Evolutionary conservation across 768 basidiomycete genomes (phyloP), one percentile per base, ranked within the genome.

Genomic region (Hericium erinaceus): DNA sequence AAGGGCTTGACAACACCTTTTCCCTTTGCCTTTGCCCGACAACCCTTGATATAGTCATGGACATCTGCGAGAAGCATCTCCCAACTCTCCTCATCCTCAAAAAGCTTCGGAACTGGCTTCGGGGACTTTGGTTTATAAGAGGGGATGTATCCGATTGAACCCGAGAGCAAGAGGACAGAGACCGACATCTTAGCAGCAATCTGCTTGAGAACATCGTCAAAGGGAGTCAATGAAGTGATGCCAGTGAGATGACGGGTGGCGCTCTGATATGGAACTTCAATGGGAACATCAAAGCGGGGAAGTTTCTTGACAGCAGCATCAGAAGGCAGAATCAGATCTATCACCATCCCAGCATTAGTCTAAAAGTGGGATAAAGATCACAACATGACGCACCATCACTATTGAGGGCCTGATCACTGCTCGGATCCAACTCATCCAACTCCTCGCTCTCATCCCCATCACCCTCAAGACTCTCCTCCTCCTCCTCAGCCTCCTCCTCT

Each of bases 91-190:
- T 55, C 48, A 50, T 59, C 60, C 39, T 64, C 64, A 3, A 64
- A 55, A 9, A 60, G 55, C 56, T 64, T 64, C 2, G 64, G 58
- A 20, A 63, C 53, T 18, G 65, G 64, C 44, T 65, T 66, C 3
- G 56, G 52, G 33, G 28, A 60, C 52, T 64, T 64, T 18, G 61
- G 57, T 24, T 52, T 24, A 39, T 57, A 64, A 7, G 61, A 64
- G 4, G 59, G 51, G 11, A 61, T 48, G 38, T 62, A 64, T 3
- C 64, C 65, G 54, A 66, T 52, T 28, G 28, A 28, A 4, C 33
- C 49, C 15, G 65, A 15, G 18, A 55, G 54, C 11, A 22, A 39
- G 13, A 26, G n/a, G 10, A 46, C n/a, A n/a, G 39, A 10, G n/a
- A 44, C 40, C 4, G 15, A 15, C 48, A 49, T 49, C 48, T 49